Percentiles rank a stretch among this genome's conserved stretches.
Evolutionary conservation across 2,329 filamentous ascomycete species (phyloP).

Genomic region (Pezicula neosporulosa): DNA sequence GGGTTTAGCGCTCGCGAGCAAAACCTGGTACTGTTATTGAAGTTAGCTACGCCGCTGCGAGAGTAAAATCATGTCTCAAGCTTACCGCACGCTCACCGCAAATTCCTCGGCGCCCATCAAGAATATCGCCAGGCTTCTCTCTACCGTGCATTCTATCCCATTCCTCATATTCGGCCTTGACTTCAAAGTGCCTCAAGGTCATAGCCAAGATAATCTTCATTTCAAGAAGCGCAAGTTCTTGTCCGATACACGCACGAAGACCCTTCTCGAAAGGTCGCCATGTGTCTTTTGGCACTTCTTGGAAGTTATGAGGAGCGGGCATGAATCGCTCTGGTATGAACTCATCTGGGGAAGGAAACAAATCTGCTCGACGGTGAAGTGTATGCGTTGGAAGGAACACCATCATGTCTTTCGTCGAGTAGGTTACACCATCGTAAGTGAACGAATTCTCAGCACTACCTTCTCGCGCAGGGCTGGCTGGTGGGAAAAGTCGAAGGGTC

Average conservation of each 20-base stretch:
- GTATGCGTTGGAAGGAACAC: slow-evolving; percentile 4
- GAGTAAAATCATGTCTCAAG: no score
- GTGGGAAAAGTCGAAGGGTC: slow-evolving; percentile 12
- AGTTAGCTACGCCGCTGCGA: no score
- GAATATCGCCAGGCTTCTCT: slow-evolving; percentile 10
- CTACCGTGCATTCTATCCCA: slow-evolving; percentile 12
- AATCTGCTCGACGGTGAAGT: slow-evolving; percentile 32
- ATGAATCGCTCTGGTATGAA: slow-evolving; percentile 48
- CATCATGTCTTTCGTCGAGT: slow-evolving; percentile 9
- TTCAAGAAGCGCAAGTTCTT: slow-evolving; percentile 49
- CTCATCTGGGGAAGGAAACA: slow-evolving; percentile 37
- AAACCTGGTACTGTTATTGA: not conserved
- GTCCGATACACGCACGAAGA: slow-evolving; percentile 52
- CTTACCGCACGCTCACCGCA: no score
- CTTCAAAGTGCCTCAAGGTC: slow-evolving; percentile 44
- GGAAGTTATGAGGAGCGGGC: slow-evolving; percentile 25
- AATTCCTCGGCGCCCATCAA: slow-evolving; percentile 6
- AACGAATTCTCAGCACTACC: slow-evolving; percentile 4
- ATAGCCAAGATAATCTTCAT: slow-evolving; percentile 43
- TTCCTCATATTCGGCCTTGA: slow-evolving; percentile 32
- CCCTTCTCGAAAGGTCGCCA: slow-evolving; percentile 55
- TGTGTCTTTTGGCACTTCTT: slow-evolving; percentile 32
- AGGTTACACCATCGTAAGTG: slow-evolving; percentile 7
- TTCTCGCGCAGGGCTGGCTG: slow-evolving; percentile 7
- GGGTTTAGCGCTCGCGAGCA: not conserved